phyloP scores from a whole-genome alignment of 306 rosid genomes.

The Pyrus betulifolia region DNA sequence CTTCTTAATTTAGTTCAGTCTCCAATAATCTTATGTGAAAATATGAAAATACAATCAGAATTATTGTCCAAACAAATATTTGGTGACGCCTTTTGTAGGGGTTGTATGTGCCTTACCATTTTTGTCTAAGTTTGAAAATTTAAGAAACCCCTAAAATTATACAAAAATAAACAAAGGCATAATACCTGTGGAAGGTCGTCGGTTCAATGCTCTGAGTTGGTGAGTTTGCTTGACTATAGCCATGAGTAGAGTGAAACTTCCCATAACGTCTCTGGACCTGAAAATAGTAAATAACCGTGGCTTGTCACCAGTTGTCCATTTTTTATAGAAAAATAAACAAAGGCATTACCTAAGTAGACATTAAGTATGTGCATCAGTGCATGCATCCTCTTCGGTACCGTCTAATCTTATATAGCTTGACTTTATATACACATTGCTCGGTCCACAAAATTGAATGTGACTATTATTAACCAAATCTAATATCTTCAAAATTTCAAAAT shows the following conservation, averaged over 20 bases:
- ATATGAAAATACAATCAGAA: not conserved
- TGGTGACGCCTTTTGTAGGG: not conserved
- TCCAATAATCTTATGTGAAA: not conserved
- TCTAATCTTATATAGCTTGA: not conserved
- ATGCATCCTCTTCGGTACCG: not conserved
- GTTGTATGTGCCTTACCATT: not conserved
- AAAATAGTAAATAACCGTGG: no score
- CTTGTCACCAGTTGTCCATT: fast-evolving
- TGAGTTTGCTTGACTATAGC: no score
- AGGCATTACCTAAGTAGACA: not conserved
- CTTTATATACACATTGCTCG: not conserved
- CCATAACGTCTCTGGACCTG: fast-evolving
- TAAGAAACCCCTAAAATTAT: no score
- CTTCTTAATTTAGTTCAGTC: not conserved
- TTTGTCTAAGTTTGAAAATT: not conserved
- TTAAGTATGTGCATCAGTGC: conserved; percentile 1
- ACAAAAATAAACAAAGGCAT: not conserved
- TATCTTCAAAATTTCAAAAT: not conserved
- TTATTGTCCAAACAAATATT: not conserved
- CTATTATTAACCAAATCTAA: not conserved
- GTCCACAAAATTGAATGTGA: not conserved
- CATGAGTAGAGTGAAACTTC: no score
- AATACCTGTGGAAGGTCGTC: no score
- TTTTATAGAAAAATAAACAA: no score
- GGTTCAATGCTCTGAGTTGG: no score